Base-by-base conservation (phyloP, 257 asterid genomes). In the Echium plantagineum region DNA sequence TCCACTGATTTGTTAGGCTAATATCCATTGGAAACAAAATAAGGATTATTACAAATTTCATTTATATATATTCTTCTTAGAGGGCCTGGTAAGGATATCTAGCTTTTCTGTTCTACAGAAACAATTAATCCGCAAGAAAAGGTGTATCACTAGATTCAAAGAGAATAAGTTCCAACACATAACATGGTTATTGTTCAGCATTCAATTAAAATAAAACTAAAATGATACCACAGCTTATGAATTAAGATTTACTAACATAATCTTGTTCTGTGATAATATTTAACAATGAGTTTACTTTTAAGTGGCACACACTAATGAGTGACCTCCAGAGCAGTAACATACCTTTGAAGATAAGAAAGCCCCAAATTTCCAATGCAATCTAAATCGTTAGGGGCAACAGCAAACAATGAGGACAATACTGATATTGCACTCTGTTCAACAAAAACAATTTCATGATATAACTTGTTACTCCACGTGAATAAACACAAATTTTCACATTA, bases 331-430 rank as follows among this genome's bases (percentile, higher is more conserved):
- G 17, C 46, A 47, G 54, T 47, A 17, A 9, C 38, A 58, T 78
- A 93, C 98, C 90, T 81, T 74, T 77, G 96, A 78, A 89, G 95
- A 75, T 85, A 78, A 54, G 98, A 87, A 65, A 83, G 74, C 71
- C 98, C 98, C 70, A 89, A 90, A 76, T 88, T 93, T 64, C 95
- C 96, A 19, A 86, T 94, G 81, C 85, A 84, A 83, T 93, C 97
- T 90, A 93, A 75, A 80, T 83, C 81, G 76, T 76, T 75, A 9
- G 98, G 95, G 49, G 74, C 85, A 63, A 84, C 71, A 63, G 81
- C 87, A 81, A 86, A 83, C 75, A 93, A 72, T 59, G 94, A 76
- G 51, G 93, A 82, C 66, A 93, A 80, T 68, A 86, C 89, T 60
- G 89, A 79, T 75, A 88, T 78, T 64, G 97, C 96, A 84, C 93